Evolutionary conservation across 306 rosid species (phyloP), one percentile per base, ranked within the genome.

Genomic region (Lathyrus aphaca): DNA sequence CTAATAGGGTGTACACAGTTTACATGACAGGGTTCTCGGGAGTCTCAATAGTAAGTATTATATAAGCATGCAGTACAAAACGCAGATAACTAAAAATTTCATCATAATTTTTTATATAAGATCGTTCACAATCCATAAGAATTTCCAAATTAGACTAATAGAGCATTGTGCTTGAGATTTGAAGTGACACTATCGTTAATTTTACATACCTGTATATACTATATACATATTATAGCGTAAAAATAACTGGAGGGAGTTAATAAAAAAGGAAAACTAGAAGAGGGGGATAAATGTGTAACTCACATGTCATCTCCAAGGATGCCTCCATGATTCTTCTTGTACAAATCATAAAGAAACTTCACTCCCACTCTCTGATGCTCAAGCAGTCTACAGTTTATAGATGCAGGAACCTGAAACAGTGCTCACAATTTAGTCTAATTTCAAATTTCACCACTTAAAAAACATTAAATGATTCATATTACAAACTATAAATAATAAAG

Each of bases 231-330:
- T 51, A 59, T 49, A 32, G 42, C 1, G 2, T 25, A 37, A 49
- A 23, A 68, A 37, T 45, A 66, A 45, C 32, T 0, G 15, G 37
- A 50, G 29, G 43, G 10, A 13, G 8, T 4, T 23, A 27, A 76
- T 40, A 29, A 21, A 76, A 50, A 29, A 21, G 11, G 14, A 72
- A 19, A 37, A 40, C 14, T 44, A 44, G 9, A 61, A 48, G 9
- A 29, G 42, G 27, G 61, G 11, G 39, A 21, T 32, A 42, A 66
- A 66, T 42, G 12, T 48, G 56, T 44, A 64, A 80, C 90, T 80
- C 73, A 93, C 98, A 93, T 93, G 86, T 93, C 97, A 82, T 93
- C 98, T 66, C 97, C 98, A 82, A 93, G 98, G 69, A 93, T 77
- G 61, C 98, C 98, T 51, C 98, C 98, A 77, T 82, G 96, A 59